Base-by-base conservation (phyloP, 2,329 filamentous ascomycete genomes). In the Aspergillus alliaceus region DNA sequence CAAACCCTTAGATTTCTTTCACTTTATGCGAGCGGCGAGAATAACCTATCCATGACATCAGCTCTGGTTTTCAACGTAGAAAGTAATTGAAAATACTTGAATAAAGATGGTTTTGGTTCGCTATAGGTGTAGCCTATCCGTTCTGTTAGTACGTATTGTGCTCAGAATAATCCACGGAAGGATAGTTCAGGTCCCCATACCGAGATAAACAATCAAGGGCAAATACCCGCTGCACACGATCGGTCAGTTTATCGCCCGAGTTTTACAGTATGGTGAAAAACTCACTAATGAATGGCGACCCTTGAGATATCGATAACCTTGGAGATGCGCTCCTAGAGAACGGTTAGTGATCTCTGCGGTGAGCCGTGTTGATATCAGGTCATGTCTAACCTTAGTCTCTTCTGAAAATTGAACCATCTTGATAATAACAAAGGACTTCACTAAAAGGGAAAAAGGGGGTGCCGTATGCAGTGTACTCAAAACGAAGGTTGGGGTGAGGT, bases 281-380 rank as follows among this genome's bases (percentile, higher is more conserved):
- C 89, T 65, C 86, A 96, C 91, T 98, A 99, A 82, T 99, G 95
- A 72, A 99, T 90, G 59, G 90, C 92, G 70, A 97, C 88, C 71
- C 93, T 87, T 61, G 92, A 95, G 75, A 97, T 82, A 78, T 98
- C 95, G 76, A 99, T 95, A 80, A 98, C 85, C 83, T 93, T 93
- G 72, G 90, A 88, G 79, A 99, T 96, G 83, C 95, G 92, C 88
- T 99, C 95, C 93, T 97, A 69, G 34, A 52, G 9, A 9, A 22
- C 27, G 7, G 48, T 66, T 51, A 66, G 63, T 47, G 54, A 51
- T 27, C 14, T 22, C 34, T 24, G 27, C 6, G 18, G 14, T 32
- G 12, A n/a, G n/a, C 51, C n/a, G 12, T 40, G 25, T 22, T 31
- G 39, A 40, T 18, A 27, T 37, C 48, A 25, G 50, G n/a, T n/a